phyloP scores from a whole-genome alignment of 2,329 filamentous ascomycete genomes.

The Colletotrichum musae region DNA sequence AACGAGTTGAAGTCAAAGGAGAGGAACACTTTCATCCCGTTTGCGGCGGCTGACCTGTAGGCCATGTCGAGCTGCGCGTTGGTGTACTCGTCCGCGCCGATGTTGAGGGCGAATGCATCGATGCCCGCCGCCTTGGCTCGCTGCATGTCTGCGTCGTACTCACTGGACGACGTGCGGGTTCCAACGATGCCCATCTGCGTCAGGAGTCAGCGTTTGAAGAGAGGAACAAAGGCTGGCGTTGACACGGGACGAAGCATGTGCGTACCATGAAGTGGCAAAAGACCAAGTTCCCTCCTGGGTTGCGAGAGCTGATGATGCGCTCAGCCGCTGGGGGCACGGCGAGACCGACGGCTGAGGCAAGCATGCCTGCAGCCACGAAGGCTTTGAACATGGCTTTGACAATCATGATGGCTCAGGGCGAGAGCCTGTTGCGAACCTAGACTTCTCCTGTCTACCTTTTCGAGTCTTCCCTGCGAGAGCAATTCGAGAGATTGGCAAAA shows the following conservation, averaged over 20 bases:
- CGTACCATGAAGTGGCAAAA: conserved; percentile 61
- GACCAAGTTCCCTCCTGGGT: conserved; percentile 46
- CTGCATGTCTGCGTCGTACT: conserved; percentile 63
- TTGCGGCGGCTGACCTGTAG: conserved; percentile 62
- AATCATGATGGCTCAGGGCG: neutral
- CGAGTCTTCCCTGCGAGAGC: too few relatives aligned
- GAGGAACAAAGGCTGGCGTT: neutral
- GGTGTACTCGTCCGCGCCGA: conserved; percentile 60
- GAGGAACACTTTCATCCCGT: conserved; percentile 68
- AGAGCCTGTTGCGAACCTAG: neutral
- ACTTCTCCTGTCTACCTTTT: neutral
- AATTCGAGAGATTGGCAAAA: too few relatives aligned
- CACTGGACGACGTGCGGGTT: conserved; percentile 56
- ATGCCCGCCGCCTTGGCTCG: conserved; percentile 57
- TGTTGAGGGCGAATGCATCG: conserved; percentile 66
- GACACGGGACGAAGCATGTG: conserved; percentile 13
- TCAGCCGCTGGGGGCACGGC: neutral
- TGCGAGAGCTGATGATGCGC: neutral
- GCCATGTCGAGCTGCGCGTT: conserved; percentile 63
- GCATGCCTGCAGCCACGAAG: neutral
- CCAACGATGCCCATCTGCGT: conserved; percentile 60
- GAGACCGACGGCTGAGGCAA: neutral
- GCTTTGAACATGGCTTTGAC: neutral
- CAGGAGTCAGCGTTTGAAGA: neutral
- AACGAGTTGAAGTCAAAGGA: conserved; percentile 71